Base-by-base conservation (phyloP, 306 rosid genomes). In the Rosa chinensis region DNA sequence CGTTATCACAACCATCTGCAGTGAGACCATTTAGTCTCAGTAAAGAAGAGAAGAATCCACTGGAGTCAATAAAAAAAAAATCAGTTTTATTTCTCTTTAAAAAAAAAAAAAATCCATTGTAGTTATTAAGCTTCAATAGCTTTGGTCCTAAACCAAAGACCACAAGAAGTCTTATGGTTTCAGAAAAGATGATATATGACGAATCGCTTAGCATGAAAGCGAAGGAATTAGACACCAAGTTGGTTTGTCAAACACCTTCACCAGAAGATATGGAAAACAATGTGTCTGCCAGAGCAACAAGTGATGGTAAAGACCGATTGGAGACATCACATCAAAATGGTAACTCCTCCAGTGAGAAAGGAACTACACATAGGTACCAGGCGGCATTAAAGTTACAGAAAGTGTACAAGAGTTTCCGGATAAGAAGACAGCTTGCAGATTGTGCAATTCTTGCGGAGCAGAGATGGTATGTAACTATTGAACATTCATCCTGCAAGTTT, bases 401-500 rank as follows among this genome's bases (percentile, higher is more conserved):
- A 84, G 97, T 92, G 77, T 94, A 94, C 89, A 94, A 90, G 81
- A 94, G 98, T 83, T 94, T 94, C 67, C 84, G 97, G 73, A 92
- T 93, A n/a, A 86, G 97, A 74, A 88, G 98, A 72, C 88, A 79
- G 79, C 89, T 94, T 5, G 97, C 96, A 58, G 97, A 94, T 84
- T 94, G 98, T 85, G 94, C 97, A 43, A 94, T 94, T 76, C 89
- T 92, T 77, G 97, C 87, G 55, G 97, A 92, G 83, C 97, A 92
- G 78, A 92, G 97, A 89, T 94, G 98, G 98, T 89, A 78, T 70
- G 86, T 85, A 35, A 32, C 43, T 37, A 35, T 6, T 66, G 45
- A 37, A 37, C 5, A 17, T 66, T 37, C 70, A 66, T 66, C 21
- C 23, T 37, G 16, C 47, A 14, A 66, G 47, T 66, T 66, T 63